These are phyloP conservation scores for Vitis hybrid DNA, from an alignment of 177 flowering plant species.

Conservation along the genomic window DNA sequence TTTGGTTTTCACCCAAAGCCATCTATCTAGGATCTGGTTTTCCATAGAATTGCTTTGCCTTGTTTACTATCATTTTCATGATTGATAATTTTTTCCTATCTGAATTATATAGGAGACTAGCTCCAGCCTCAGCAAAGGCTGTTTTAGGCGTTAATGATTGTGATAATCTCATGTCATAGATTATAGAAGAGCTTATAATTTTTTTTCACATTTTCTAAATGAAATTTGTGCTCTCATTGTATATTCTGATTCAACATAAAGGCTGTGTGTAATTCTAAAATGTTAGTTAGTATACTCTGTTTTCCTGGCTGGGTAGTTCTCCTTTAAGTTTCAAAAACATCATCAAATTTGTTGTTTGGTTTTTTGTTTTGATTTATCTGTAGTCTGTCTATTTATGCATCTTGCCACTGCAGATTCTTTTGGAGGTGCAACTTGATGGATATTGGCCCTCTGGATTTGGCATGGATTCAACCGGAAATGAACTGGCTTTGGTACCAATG, in stretches of 20 bases:
- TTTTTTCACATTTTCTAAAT: neutral
- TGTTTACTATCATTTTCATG: no score
- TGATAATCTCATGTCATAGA: neutral
- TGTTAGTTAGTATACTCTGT: no score
- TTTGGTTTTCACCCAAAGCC: no score
- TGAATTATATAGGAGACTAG: no score
- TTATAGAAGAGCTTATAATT: neutral
- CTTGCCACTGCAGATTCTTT: constrained; percentile 64
- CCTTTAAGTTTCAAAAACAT: neutral
- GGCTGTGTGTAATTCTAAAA: no score
- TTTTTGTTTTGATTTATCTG: neutral
- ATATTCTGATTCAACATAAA: no score
- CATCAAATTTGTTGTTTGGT: neutral
- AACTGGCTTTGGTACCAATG: constrained; percentile 72
- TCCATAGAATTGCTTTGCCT: no score
- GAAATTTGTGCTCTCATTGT: no score
- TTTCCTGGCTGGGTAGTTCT: no score
- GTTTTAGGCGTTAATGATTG: neutral
- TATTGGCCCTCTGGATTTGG: constrained; percentile 36
- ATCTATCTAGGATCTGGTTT: no score
- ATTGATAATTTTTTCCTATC: no score
- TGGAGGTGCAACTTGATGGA: constrained; percentile 61
- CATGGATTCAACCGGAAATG: constrained; percentile 74
- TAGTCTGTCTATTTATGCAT: constrained; percentile 3
- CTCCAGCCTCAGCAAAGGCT: neutral